Conservation (phyloP, 345 rosid genomes). For the Euclidium syriacum region DNA sequence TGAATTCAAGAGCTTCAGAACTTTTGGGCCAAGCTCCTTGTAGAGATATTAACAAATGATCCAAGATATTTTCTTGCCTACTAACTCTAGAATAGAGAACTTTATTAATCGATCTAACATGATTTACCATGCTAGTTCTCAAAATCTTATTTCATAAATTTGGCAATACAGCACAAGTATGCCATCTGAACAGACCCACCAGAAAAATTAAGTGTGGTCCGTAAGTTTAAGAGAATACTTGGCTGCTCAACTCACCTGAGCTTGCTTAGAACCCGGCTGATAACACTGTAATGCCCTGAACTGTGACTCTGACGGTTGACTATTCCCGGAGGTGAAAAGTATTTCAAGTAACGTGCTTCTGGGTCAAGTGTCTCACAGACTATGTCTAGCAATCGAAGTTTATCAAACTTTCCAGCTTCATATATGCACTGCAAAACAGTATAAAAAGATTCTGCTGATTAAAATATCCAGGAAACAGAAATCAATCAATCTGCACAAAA, state of each 20-base stretch:
- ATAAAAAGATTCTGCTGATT: conserved; percentile 7
- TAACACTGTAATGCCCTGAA: conserved; percentile 34
- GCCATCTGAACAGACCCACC: conserved; percentile 3
- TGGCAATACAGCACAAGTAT: neutral
- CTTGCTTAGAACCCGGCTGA: conserved; percentile 45
- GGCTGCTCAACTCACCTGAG: conserved; percentile 52
- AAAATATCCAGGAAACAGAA: conserved; percentile 9
- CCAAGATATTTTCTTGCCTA: neutral
- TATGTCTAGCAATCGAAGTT: conserved; percentile 65
- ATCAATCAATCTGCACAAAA: conserved; percentile 10
- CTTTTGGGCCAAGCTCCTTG: conserved; percentile 15
- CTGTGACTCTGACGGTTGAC: conserved; percentile 14
- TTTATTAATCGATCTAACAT: neutral
- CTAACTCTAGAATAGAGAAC: neutral
- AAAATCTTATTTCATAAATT: neutral
- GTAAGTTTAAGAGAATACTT: neutral
- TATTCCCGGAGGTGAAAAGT: conserved; percentile 29
- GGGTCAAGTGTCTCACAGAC: conserved; percentile 87
- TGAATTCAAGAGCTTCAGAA: conserved; percentile 26
- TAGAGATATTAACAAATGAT: neutral
- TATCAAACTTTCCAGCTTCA: conserved; percentile 61
- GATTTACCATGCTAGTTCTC: conserved; percentile 6
- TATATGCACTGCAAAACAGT: conserved; percentile 55
- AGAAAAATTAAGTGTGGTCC: neutral
- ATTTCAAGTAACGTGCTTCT: conserved; percentile 37